Percentiles rank a stretch among this genome's conserved stretches.
phyloP scores from a whole-genome alignment of 768 basidiomycete genomes.

The Tremella yokohamensis region DNA sequence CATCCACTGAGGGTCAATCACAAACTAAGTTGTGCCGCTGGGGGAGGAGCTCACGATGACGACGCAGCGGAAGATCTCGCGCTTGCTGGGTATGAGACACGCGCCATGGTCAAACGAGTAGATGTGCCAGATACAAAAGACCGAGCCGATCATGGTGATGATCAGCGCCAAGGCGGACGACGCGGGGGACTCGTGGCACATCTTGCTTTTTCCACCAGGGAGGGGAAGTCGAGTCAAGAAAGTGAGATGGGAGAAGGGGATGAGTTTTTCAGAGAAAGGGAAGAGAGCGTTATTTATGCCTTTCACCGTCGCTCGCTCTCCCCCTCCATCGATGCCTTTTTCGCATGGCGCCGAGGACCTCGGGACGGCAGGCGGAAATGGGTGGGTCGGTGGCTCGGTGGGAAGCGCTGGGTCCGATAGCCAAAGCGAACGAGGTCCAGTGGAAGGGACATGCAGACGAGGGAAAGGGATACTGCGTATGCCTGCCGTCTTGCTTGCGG shows the following conservation, averaged over 20 bases:
- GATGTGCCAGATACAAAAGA: conserved; percentile 34
- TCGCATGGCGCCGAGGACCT: too few relatives aligned
- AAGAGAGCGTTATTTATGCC: too few relatives aligned
- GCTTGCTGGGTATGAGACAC: conserved; percentile 21
- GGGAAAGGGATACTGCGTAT: too few relatives aligned
- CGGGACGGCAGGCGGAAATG: too few relatives aligned
- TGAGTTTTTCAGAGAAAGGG: not conserved
- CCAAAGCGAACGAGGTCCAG: too few relatives aligned
- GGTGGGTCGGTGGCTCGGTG: too few relatives aligned
- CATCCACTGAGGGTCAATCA: not conserved
- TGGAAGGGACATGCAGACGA: too few relatives aligned
- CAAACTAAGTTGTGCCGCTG: not conserved
- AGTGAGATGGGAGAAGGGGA: not conserved
- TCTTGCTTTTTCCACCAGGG: conserved; percentile 1
- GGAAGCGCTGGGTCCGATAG: too few relatives aligned
- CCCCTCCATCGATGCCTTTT: too few relatives aligned
- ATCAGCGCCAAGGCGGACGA: conserved; percentile 26
- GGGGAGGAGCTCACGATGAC: conserved; percentile 7
- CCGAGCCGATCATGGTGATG: conserved; percentile 25
- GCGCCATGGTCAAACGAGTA: conserved; percentile 27
- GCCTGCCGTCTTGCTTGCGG: too few relatives aligned
- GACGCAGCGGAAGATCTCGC: conserved; percentile 28
- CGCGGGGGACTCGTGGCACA: conserved; percentile 34
- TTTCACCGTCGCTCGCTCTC: too few relatives aligned
- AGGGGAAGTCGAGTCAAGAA: not conserved